Base-by-base conservation (phyloP, 2,329 filamentous ascomycete genomes). In the Aureobasidium sp. region DNA sequence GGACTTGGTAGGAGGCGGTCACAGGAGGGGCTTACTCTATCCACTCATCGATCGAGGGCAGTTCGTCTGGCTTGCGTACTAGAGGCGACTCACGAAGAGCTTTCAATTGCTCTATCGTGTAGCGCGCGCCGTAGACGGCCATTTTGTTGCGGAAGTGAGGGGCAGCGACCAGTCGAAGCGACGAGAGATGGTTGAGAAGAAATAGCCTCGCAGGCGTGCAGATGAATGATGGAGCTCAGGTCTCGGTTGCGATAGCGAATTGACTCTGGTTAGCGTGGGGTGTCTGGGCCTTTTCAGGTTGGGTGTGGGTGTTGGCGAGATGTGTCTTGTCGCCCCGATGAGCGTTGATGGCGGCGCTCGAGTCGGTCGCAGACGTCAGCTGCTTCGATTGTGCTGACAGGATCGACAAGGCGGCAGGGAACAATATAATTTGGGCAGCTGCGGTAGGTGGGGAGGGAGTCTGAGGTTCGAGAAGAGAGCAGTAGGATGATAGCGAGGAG, bases 1-100 rank as follows among this genome's bases (percentile, higher is more conserved):
- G 16, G 61, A 30, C 62, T 60, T n/a, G 16, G 32, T 39, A 27
- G 42, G 41, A 41, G 34, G 30, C 44, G 52, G 48, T 48, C 34
- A 61, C 54, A 61, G 47, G 49, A 42, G 45, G 34, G 66, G 71
- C 74, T 67, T 76, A 96, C 89, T 93, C 91, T 91, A 97, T 96
- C 92, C 92, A 97, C 79, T 96, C 90, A 77, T 96, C 91, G 65
- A 88, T 83, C 30, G 91, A 88, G 66, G 91, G 92, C 49, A 97
- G 82, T 66, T 82, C 83, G 65, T 87, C 79, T 50, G 93, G 93
- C 76, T 90, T 95, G 68, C 83, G 79, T 71, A 91, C 91, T 74
- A 96, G 80, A 66, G 91, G 91, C 66, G 93, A 97, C 63, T 88
- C 81, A 75, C 87, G 85, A 70, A 97, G 79, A 73, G 82, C 81